These are phyloP conservation scores for Suillus bovinus DNA, from an alignment of 768 basidiomycete species.

Conservation along the genomic window DNA sequence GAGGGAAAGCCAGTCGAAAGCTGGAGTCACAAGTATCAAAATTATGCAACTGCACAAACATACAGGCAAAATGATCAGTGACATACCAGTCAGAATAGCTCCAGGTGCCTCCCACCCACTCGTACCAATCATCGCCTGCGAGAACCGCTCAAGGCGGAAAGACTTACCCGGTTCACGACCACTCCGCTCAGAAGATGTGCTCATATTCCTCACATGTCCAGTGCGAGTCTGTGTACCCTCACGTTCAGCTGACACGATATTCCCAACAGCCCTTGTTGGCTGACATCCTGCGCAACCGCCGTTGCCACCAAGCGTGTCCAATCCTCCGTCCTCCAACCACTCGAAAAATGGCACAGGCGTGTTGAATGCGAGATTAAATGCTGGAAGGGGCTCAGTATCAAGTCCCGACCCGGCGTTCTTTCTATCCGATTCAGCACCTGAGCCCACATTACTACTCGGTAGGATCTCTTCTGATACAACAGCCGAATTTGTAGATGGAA, in stretches of 20 bases:
- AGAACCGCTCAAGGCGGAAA: constrained; percentile 66
- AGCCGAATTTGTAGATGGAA: not conserved
- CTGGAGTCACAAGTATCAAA: constrained; percentile 32
- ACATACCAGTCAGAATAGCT: constrained; percentile 54
- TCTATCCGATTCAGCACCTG: no score
- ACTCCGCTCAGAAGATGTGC: not conserved
- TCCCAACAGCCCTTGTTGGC: not conserved
- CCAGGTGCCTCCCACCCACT: constrained; percentile 69
- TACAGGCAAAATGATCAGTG: constrained; percentile 3
- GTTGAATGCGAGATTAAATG: constrained; percentile 74
- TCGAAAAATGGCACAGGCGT: constrained; percentile 58
- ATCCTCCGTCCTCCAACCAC: constrained; percentile 67
- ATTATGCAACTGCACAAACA: not conserved
- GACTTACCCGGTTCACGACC: constrained; percentile 31
- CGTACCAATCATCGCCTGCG: constrained; percentile 75
- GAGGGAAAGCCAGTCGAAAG: constrained; percentile 58
- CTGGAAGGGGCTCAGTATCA: constrained; percentile 36
- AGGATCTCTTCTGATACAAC: not conserved
- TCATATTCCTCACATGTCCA: constrained; percentile 1
- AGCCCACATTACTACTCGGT: not conserved
- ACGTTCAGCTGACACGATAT: not conserved
- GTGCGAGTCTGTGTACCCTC: not conserved
- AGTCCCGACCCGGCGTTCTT: not conserved
- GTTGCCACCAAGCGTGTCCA: constrained; percentile 27
- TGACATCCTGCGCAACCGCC: constrained; percentile 20